phyloP scores from a whole-genome alignment of 768 basidiomycete species.

The Boletus edulis region DNA sequence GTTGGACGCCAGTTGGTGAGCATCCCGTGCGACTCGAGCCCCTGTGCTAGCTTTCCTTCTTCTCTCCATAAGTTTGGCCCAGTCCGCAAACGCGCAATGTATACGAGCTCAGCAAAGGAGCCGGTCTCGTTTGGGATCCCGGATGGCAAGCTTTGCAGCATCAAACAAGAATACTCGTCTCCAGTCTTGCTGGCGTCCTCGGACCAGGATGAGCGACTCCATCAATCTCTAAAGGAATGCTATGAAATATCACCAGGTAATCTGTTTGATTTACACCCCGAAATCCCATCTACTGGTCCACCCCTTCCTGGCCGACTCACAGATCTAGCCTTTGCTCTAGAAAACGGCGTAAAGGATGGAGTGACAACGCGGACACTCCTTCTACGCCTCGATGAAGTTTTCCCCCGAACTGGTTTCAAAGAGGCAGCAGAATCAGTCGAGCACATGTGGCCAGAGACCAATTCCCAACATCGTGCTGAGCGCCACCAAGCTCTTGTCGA shows the following conservation, averaged over 20 bases:
- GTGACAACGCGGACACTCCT: not conserved
- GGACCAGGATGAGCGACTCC: not conserved
- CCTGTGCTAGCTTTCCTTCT: not conserved
- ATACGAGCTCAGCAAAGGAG: not conserved
- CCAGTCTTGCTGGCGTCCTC: not conserved
- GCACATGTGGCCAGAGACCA: not conserved
- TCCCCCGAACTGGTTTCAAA: conserved; percentile 4
- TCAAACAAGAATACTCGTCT: not conserved
- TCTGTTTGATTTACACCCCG: not conserved
- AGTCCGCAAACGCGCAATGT: not conserved
- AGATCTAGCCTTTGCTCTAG: not conserved
- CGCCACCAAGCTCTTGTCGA: conserved; percentile 43
- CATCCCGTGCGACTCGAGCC: not conserved
- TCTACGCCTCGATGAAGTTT: not conserved
- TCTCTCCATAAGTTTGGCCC: not conserved
- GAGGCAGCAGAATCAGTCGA: not conserved
- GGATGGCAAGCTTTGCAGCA: not conserved
- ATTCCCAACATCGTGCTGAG: not conserved
- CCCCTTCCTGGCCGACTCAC: no score
- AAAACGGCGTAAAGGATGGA: not conserved
- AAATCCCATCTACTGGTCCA: no score
- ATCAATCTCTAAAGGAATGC: not conserved
- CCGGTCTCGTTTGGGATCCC: not conserved
- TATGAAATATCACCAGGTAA: not conserved
- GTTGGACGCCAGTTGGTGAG: not conserved